Evolutionary conservation across 371 early-diverging fungal species (phyloP), one percentile per base, ranked within the genome.

Genomic region (Batkoa obscura): DNA sequence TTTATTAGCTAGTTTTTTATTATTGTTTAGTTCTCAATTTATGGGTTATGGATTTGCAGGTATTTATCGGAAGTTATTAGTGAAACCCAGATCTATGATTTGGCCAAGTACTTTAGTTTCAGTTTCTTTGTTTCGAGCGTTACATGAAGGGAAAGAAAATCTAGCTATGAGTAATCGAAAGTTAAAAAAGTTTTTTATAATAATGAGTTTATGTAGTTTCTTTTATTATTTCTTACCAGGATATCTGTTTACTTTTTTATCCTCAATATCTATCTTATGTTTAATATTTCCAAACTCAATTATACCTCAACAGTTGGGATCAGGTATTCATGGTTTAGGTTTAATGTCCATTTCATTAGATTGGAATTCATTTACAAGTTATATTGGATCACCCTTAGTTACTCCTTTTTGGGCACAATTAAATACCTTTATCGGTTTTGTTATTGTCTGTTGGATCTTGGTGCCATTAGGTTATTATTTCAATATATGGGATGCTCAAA

Each of bases 21-120:
- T 35, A 13, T 17, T 17, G 34, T 50, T 50, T 31, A 13, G 32
- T 12, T 32, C 32, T 6, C 13, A 31, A 10, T 15, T 50, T 17
- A 68, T 86, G 53, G 90, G 92, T 43, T 86, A 81, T 62, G 88
- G 90, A 43, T 75, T 90, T 56, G 76, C 84, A 10, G 86, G 86
- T 32, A 54, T 81, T 23, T 64, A 68, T 43, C 72, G 81, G 42
- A 64, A 68, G 41, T 76, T 71, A 60, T 64, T 84, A 1, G 80
- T 86, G 37, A 62, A 70, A 34, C 84, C 84, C 31, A 67, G 81
- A 2, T 69, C 72, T n/a, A 83, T 85, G 83, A 59, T 81, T 42
- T 85, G 84, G 84, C 90, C 90, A 13, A 52, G 66, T 2, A 78
- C 71, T 46, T 65, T 92, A 53, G 70, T 86, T 17, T 72, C 71